Base-by-base conservation (phyloP, 345 rosid species). In the Ailanthus altissimus region DNA sequence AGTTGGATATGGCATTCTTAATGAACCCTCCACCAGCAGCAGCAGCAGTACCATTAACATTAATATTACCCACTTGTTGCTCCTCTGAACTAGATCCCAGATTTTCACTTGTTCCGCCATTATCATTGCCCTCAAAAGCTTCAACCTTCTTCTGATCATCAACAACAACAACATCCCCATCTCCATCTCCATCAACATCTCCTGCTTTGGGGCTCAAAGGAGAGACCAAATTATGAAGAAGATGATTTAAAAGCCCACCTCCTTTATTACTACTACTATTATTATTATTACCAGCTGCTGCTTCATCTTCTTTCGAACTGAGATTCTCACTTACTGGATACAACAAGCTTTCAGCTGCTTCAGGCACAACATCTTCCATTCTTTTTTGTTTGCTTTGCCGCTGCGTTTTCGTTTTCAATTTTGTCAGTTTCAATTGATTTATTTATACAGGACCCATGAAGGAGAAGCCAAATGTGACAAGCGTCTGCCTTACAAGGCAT, bases 321-420 rank as follows among this genome's bases (percentile, higher is more conserved):
- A 25, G 63, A 75, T 61, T 32, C 3, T 32, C 38, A 32, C 3
- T 70, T 4, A 15, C 14, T 36, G 81, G 76, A 76, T 69, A 57
- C 73, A 78, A 32, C 62, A 83, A 45, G 57, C 73, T 80, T 57
- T 81, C 90, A 72, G 78, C 81, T 84, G 78, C 81, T 84, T 85
- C 90, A 32, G 75, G 60, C 67, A 83, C 81, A 9, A 72, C 57
- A 60, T 89, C 90, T 77, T 89, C 93, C 92, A 88, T 86, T 15
- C 64, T 74, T 3, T 15, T 68, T 74, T 3, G 40, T 49, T 72
- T 61, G 18, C 38, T 62, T 16, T 0, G 7, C 3, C 23, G 7
- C 3, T 28, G 21, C n/a, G 9, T n/a, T 6, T 5, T 20, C n/a
- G n/a, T 2, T 9, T 21, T 2, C 14, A 18, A 0, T 3, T 12